Evolutionary conservation across 129 eudicot genomes (phyloP).

Genomic region (Centrapalus pauciflorus): DNA sequence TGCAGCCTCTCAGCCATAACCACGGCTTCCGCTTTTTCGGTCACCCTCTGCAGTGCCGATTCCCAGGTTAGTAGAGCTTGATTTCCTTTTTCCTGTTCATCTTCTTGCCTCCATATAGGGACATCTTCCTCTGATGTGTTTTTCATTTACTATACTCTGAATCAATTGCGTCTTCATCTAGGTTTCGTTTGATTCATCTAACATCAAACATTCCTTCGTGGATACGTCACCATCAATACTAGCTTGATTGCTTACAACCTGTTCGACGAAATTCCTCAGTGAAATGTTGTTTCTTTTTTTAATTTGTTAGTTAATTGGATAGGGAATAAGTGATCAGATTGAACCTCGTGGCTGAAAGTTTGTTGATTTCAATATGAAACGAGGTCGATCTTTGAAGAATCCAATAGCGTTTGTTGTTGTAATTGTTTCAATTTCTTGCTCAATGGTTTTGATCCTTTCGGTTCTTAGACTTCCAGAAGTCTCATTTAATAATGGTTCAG

Average conservation of each 20-base stretch:
- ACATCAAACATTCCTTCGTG: background rate
- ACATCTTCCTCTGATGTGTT: too few relatives aligned
- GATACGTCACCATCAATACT: background rate
- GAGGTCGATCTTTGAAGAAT: slow-evolving; percentile 29
- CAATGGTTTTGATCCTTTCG: slow-evolving; percentile 37
- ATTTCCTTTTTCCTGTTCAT: too few relatives aligned
- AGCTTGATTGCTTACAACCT: background rate
- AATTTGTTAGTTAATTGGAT: too few relatives aligned
- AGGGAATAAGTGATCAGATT: background rate
- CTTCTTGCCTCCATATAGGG: too few relatives aligned
- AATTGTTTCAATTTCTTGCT: slow-evolving; percentile 40
- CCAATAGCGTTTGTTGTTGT: slow-evolving; percentile 31
- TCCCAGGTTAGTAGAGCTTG: too few relatives aligned
- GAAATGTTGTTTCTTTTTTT: slow-evolving; percentile 2
- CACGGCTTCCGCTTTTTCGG: too few relatives aligned
- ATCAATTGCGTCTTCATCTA: background rate
- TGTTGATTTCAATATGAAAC: slow-evolving; percentile 13
- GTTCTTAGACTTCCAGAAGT: slow-evolving; percentile 50
- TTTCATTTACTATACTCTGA: too few relatives aligned
- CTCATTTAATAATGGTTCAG: background rate
- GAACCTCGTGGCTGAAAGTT: background rate
- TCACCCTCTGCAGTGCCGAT: too few relatives aligned
- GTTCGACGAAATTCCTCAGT: slow-evolving; percentile 23
- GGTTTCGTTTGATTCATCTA: background rate
- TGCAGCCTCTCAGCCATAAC: too few relatives aligned